phyloP scores from a whole-genome alignment of 306 rosid genomes.

The Cicer judaicum region DNA sequence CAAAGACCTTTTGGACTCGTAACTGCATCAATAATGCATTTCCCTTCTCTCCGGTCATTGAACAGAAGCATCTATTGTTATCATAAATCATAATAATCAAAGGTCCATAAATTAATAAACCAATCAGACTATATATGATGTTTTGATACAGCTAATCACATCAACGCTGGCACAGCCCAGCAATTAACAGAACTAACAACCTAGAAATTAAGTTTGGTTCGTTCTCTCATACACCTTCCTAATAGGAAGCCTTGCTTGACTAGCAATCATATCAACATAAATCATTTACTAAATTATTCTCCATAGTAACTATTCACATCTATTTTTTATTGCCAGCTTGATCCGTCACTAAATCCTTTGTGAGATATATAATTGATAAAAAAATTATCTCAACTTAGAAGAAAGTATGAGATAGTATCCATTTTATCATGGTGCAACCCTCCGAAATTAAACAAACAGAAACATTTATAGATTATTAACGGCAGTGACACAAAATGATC shows the following conservation, averaged over 20 bases:
- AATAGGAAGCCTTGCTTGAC: too few species aligned
- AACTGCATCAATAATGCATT: not conserved
- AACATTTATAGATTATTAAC: not conserved
- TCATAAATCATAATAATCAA: not conserved
- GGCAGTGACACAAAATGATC: not conserved
- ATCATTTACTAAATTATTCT: not conserved
- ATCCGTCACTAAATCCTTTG: not conserved
- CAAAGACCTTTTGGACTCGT: not conserved
- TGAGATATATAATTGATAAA: not conserved
- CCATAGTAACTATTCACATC: not conserved
- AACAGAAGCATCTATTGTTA: not conserved
- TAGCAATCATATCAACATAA: not conserved
- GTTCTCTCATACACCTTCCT: too few species aligned
- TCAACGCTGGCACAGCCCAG: too few species aligned
- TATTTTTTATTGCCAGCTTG: not conserved
- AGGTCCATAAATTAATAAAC: not conserved
- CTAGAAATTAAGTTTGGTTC: too few species aligned
- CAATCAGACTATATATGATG: slow-evolving; percentile 13
- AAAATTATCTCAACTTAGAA: not conserved
- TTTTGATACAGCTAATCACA: not conserved
- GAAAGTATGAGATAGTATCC: not conserved
- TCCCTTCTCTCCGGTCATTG: not conserved
- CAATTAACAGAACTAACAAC: too few species aligned
- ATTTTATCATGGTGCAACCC: not conserved
- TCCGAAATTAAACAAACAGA: not conserved